These are phyloP conservation scores for Nepenthes alata DNA, from an alignment of 179 eudicot genomes.

Conservation along the genomic window DNA sequence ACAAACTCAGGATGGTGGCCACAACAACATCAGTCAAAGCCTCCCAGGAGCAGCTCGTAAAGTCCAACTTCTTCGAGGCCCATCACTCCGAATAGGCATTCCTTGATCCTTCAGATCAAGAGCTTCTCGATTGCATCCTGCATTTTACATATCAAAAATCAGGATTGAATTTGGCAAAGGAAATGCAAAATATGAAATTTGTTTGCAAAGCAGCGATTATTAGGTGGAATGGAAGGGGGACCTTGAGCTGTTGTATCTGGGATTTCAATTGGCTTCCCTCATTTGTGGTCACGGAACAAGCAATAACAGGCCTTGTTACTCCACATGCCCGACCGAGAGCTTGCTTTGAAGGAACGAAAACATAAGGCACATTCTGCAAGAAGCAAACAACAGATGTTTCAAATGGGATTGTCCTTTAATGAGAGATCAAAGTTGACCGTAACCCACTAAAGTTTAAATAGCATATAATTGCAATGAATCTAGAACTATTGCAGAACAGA, in stretches of 20 bases:
- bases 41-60: constrained; percentile 25
- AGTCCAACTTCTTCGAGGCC: constrained; percentile 32
- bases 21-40: constrained; percentile 44
- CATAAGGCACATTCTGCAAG: constrained; percentile 84
- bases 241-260: constrained; percentile 83
- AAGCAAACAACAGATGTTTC: background rate
- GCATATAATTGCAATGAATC: too few species aligned
- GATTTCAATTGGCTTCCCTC: constrained; percentile 86
- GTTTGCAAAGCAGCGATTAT: background rate
- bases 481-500: too few species aligned
- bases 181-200: background rate
- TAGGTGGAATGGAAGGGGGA: constrained; percentile 4
- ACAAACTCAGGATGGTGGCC: background rate
- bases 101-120: constrained; percentile 35
- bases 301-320: constrained; percentile 78
- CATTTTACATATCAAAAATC: constrained; percentile 4
- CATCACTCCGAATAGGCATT: constrained; percentile 50
- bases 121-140: constrained; percentile 98
- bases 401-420: background rate
- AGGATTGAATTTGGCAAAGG: background rate
- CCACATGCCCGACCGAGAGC: constrained; percentile 96
- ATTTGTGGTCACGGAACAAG: constrained; percentile 84
- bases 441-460: too few species aligned
- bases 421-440: too few species aligned
- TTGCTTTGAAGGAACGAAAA: constrained; percentile 88